These are phyloP conservation scores for Nakazawaea wickerhamii DNA, from an alignment of 805 yeast genomes.

Conservation along the genomic window DNA sequence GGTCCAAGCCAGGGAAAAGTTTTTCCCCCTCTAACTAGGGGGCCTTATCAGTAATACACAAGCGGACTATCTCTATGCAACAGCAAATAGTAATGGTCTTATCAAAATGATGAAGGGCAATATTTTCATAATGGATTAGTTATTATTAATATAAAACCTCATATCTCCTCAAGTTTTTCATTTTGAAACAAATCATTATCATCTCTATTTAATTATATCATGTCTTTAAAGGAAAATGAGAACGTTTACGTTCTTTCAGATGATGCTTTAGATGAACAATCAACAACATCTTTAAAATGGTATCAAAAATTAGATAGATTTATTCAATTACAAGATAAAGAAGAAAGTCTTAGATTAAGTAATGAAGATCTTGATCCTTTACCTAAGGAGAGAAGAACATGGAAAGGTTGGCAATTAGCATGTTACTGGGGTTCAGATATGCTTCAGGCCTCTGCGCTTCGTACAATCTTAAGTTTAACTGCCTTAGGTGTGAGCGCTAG, in stretches of 20 bases:
- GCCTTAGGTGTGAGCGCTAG: slow-evolving; percentile 18
- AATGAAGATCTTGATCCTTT: slow-evolving; percentile 16
- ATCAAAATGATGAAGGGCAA: too few relatives aligned
- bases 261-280: neutral
- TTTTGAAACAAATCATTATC: too few relatives aligned
- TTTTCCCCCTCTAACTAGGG: too few relatives aligned
- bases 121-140: too few relatives aligned
- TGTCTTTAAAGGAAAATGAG: neutral
- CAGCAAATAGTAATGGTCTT: too few relatives aligned
- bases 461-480: slow-evolving; percentile 16
- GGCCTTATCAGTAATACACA: too few relatives aligned
- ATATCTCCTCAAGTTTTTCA: too few relatives aligned
- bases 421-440: slow-evolving; percentile 23
- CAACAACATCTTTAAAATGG: slow-evolving; percentile 5
- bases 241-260: neutral
- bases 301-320: slow-evolving; percentile 1
- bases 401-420: slow-evolving; percentile 18
- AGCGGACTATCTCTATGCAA: too few relatives aligned
- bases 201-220: too few relatives aligned
- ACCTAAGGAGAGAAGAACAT: slow-evolving; percentile 19
- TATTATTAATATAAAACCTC: too few relatives aligned
- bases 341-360: slow-evolving; percentile 6
- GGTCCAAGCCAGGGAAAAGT: too few relatives aligned
- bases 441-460: slow-evolving; percentile 19
- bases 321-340: slow-evolving; percentile 6